Conservation (phyloP, 2,329 filamentous ascomycete species). For the Lecanicillium sp. region DNA sequence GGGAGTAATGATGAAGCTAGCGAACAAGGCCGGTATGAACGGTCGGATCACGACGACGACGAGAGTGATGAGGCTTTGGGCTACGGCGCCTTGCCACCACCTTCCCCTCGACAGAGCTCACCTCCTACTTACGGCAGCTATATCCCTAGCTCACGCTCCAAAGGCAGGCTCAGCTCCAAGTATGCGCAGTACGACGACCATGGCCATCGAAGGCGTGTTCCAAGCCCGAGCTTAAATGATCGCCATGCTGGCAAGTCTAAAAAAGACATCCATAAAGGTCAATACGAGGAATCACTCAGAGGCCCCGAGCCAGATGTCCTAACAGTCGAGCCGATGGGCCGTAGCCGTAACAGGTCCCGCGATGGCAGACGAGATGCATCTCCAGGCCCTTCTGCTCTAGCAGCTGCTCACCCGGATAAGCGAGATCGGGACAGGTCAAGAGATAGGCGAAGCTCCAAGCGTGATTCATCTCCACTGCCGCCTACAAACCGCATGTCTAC, state of each 20-base stretch:
- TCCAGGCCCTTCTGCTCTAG: constrained; percentile 14
- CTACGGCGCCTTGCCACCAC: constrained; percentile 32
- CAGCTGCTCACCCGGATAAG: constrained; percentile 13
- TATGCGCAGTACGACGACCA: constrained; percentile 10
- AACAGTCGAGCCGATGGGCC: constrained; percentile 30
- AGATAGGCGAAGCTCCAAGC: constrained; percentile 25
- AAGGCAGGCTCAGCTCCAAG: constrained; percentile 15
- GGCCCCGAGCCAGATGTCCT: constrained; percentile 30
- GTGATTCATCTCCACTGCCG: constrained; percentile 39
- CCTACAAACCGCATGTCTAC: constrained; percentile 42
- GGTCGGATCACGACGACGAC: constrained; percentile 26
- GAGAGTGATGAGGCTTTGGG: too few relatives aligned
- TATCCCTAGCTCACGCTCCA: constrained; percentile 12
- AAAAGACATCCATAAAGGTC: constrained; percentile 8
- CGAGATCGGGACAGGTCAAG: constrained; percentile 16
- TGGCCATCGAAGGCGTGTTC: constrained; percentile 6
- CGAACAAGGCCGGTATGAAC: constrained; percentile 9
- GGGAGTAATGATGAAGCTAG: constrained; percentile 16
- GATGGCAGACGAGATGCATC: constrained; percentile 23
- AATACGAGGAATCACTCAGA: constrained; percentile 25
- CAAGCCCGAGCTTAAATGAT: constrained; percentile 11
- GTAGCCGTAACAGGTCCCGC: constrained; percentile 25
- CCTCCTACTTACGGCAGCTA: constrained; percentile 20
- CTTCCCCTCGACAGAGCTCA: constrained; percentile 5
- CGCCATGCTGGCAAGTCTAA: constrained; percentile 4